These are phyloP conservation scores for Marchantia polymorpha DNA, from an alignment of 225 moss, liverwort and hornwort species.

Conservation along the genomic window DNA sequence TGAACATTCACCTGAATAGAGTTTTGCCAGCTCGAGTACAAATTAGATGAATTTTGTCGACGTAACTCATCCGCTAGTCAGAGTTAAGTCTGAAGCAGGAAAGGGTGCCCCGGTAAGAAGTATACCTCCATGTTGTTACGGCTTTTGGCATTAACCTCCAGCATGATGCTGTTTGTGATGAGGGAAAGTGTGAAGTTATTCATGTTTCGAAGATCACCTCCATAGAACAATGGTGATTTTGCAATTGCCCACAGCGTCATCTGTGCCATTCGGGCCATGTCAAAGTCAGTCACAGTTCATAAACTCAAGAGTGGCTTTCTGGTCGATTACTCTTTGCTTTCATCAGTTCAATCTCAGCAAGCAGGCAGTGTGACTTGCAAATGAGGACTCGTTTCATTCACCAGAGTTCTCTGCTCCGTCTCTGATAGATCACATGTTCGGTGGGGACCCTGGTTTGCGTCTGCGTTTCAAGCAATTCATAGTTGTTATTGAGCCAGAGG, in stretches of 20 bases:
- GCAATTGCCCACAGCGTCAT: slow-evolving; percentile 27
- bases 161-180: slow-evolving; percentile 20
- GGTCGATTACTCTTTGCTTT: neutral
- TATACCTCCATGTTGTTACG: slow-evolving; percentile 5
- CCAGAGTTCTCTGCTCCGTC: slow-evolving; percentile 18
- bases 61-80: neutral
- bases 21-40: neutral
- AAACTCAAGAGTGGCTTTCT: neutral
- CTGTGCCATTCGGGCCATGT: neutral
- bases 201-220: slow-evolving; percentile 25
- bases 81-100: neutral
- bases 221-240: slow-evolving; percentile 23
- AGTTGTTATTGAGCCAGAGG: no score
- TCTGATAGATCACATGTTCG: slow-evolving; percentile 1
- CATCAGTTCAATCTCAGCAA: neutral
- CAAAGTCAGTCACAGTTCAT: neutral
- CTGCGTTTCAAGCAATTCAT: neutral
- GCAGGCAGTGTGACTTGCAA: neutral
- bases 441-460: slow-evolving; percentile 4
- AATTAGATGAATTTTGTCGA: neutral
- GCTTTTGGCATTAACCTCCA: slow-evolving; percentile 24
- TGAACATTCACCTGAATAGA: neutral
- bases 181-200: slow-evolving; percentile 2
- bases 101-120: neutral
- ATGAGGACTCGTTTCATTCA: neutral